These are phyloP conservation scores for Exsudoporus frostii DNA, from an alignment of 768 basidiomycete species.

Conservation along the genomic window DNA sequence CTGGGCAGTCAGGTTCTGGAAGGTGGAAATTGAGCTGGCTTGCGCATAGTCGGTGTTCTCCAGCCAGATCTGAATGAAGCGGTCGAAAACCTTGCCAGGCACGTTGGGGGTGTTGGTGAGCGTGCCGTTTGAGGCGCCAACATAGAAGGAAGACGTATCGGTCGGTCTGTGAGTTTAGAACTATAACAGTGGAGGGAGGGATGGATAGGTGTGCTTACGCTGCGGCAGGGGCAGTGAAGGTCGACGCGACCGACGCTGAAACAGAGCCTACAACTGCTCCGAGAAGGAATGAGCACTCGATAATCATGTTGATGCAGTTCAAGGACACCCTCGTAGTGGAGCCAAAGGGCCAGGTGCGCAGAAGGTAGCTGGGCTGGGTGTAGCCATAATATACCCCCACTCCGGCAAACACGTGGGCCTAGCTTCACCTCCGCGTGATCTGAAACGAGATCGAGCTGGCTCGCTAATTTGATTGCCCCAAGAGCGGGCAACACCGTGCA, in stretches of 20 bases:
- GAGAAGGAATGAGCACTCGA: conserved; percentile 13
- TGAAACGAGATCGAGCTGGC: neutral
- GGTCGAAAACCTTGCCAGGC: conserved; percentile 42
- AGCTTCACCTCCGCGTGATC: neutral
- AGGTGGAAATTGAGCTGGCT: conserved; percentile 26
- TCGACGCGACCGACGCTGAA: conserved; percentile 23
- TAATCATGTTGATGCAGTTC: conserved; percentile 11
- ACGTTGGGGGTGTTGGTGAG: conserved; percentile 39
- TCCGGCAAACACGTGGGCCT: conserved; percentile 5
- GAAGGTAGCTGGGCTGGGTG: neutral
- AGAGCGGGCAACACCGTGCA: no score
- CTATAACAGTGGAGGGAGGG: neutral
- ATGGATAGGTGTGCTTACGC: conserved; percentile 15
- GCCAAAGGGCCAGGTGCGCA: neutral
- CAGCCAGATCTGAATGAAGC: conserved; percentile 56
- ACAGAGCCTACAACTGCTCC: conserved; percentile 12
- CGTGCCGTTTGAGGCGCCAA: conserved; percentile 41
- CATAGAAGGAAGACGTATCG: conserved; percentile 37
- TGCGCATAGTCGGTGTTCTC: conserved; percentile 57
- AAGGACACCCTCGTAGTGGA: neutral
- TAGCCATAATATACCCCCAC: conserved; percentile 9
- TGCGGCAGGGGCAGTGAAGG: conserved; percentile 30
- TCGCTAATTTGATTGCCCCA: no score
- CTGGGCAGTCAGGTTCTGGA: conserved; percentile 41
- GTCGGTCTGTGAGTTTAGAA: conserved; percentile 25